Evolutionary conservation across 208 protist species (phyloP).

Genomic region (Entamoeba dispar): DNA sequence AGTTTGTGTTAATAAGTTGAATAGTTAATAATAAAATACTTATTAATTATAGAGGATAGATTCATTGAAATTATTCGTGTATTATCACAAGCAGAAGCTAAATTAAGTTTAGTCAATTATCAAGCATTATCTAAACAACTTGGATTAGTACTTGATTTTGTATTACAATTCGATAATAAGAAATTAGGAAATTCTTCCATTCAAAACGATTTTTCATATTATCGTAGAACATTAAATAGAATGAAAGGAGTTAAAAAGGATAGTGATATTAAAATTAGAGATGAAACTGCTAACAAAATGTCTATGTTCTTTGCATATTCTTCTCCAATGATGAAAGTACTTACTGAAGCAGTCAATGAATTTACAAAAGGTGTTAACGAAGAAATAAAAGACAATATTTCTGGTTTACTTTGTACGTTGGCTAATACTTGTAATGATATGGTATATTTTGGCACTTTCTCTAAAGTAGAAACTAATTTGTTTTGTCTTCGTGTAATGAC

Average conservation of each 20-base stretch:
- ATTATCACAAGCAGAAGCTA: constrained; percentile 38
- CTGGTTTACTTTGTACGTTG: constrained; percentile 36
- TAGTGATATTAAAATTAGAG: constrained; percentile 28
- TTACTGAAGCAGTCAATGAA: constrained; percentile 35
- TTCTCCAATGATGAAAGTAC: constrained; percentile 46
- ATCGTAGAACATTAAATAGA: constrained; percentile 45
- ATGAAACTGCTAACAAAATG: constrained; percentile 48
- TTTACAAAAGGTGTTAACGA: constrained; percentile 31
- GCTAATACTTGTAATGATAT: constrained; percentile 45
- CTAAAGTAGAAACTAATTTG: constrained; percentile 34
- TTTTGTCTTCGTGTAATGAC: constrained; percentile 49
- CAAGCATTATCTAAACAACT: constrained; percentile 50
- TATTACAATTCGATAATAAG: constrained; percentile 42
- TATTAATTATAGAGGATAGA: constrained; percentile 6
- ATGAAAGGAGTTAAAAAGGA: constrained; percentile 46
- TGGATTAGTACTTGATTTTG: constrained; percentile 47
- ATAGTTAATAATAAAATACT: too few relatives aligned
- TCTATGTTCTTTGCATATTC: constrained; percentile 52
- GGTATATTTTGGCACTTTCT: constrained; percentile 35
- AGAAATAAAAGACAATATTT: constrained; percentile 38
- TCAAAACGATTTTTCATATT: constrained; percentile 53
- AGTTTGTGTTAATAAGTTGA: not conserved
- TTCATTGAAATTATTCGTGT: constrained; percentile 41
- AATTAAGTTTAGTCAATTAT: constrained; percentile 28
- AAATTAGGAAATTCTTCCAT: constrained; percentile 50